Evolutionary conservation across 345 rosid species (phyloP), one percentile per base, ranked within the genome.

Genomic region (Cardamine occulta): DNA sequence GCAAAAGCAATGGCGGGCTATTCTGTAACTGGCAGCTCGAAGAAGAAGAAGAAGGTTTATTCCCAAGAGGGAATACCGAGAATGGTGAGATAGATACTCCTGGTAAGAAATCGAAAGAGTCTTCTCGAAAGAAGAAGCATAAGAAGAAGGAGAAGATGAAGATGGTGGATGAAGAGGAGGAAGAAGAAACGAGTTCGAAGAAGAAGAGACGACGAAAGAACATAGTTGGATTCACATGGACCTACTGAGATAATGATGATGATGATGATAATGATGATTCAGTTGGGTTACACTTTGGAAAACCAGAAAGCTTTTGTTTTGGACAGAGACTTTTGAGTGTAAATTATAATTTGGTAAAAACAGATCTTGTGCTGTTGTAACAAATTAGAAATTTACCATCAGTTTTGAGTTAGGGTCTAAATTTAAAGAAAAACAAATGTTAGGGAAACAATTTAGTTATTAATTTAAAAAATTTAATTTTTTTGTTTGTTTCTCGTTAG

Each of bases 11-110:
- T 29, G 83, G 77, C 2, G 93, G 89, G 34, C 84, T 88, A 31
- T 72, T 87, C 71, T 80, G 89, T 79, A 93, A 91, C 42, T 93
- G 98, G 98, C 86, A 79, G 68, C 83, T 85, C 7, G 87, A 83
- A 9, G 96, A 87, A 31, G 96, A 93, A 2, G 89, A 84, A 15
- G 94, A 93, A 56, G 91, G 82, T 40, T 86, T 82, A 14, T 82
- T 89, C 35, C 94, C 90, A 8, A 85, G 97, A n/a, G 88, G 98
- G 49, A 67, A 79, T 31, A 72, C 76, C 8, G 17, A 14, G 32
- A 37, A 66, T 15, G 87, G 66, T 49, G 80, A 85, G 64, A 42
- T 79, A 49, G 68, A 49, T n/a, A 82, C 88, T 31, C 83, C 86
- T 62, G 80, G 85, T 42, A 87, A 77, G 80, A 90, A 81, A 81